Evolutionary conservation across 169 alveolate species (phyloP).

Genomic region (Plasmodium adleri): DNA sequence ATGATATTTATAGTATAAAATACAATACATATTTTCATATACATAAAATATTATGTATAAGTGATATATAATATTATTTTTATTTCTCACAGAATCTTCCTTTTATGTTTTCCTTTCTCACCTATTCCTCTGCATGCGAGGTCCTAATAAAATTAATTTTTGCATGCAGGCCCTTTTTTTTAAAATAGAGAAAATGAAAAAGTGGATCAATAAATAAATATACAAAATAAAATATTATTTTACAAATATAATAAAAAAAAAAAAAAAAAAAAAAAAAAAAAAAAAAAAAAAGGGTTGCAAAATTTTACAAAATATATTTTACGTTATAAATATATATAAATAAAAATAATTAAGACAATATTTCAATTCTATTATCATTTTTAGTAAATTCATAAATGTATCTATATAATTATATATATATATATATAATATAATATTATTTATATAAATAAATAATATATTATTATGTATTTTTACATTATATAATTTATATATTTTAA

Average conservation of each 20-base stretch:
- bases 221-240: not conserved
- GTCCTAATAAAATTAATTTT: not conserved
- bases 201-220: not conserved
- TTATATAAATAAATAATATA: too few relatives aligned
- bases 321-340: too few relatives aligned
- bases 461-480: too few relatives aligned
- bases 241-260: not conserved
- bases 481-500: too few relatives aligned
- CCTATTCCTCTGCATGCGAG: slow-evolving; percentile 45
- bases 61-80: not conserved
- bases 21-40: not conserved
- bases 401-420: too few relatives aligned
- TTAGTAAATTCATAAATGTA: too few relatives aligned
- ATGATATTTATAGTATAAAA: too few relatives aligned
- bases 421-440: too few relatives aligned
- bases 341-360: too few relatives aligned
- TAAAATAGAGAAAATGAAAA: slow-evolving; percentile 13
- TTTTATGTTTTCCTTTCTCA: slow-evolving; percentile 22
- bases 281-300: not conserved
- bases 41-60: too few relatives aligned
- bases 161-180: slow-evolving; percentile 50
- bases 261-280: not conserved
- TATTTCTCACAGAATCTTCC: slow-evolving; percentile 24
- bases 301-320: not conserved
- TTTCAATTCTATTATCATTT: too few relatives aligned